Evolutionary conservation across 306 rosid genomes (phyloP), one percentile per base, ranked within the genome.

Genomic region (Ormosia emarginata): DNA sequence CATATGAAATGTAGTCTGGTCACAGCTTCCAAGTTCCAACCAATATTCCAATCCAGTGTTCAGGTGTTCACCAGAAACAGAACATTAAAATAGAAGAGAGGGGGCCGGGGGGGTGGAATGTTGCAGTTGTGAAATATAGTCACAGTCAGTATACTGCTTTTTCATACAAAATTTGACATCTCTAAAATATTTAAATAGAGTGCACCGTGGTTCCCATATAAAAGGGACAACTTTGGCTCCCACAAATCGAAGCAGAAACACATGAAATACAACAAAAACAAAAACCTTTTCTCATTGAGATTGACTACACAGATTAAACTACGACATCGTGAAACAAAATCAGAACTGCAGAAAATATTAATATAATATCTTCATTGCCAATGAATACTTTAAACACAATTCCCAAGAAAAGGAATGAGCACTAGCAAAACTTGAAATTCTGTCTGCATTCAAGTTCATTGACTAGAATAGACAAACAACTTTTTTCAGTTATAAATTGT

Each of bases 381-480:
- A 82, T 88, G 83, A 85, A 90, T 89, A 92, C 91, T 74, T 64
- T 74, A 87, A 83, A 86, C 92, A 90, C 67, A 86, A 85, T 87
- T 85, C 84, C 84, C 50, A 79, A 71, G 80, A 59, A 78, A 82
- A 87, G 61, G 78, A 83, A 79, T 79, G 79, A 81, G 67, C 77
- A 79, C 89, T 86, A 84, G 87, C 93, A 91, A 94, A 92, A 94
- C 94, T 85, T 87, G 85, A 86, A 87, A 89, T 90, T 86, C 89
- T 77, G 84, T 86, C 87, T 74, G 84, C 91, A 52, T 75, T 86
- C 86, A 91, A 87, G 87, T 87, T 85, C 90, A 85, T 78, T 75
- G 84, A 89, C 94, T 84, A 85, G 84, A 82, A 81, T 83, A 84
- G 84, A 86, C 84, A 85, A 86, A 37, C 90, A 79, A 87, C 76